These are phyloP conservation scores for Bruguiera parviflora DNA, from an alignment of 345 rosid species.

Conservation along the genomic window DNA sequence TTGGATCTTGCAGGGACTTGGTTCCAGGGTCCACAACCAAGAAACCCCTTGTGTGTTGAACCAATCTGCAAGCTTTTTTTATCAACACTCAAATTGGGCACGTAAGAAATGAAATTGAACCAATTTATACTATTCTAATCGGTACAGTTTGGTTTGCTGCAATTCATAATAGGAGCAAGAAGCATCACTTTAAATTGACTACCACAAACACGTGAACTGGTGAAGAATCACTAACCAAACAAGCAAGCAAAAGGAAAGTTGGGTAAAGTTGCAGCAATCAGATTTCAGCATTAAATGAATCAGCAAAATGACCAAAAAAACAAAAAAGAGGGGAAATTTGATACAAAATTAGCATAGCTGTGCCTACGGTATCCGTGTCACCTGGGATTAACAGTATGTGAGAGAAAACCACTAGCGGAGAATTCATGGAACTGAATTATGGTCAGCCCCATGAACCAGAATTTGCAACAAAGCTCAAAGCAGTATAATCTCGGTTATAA, in stretches of 20 bases:
- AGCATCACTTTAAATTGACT: slow-evolving; percentile 5
- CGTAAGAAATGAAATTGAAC: slow-evolving; percentile 20
- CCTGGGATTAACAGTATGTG: too few relatives aligned
- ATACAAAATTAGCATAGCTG: too few relatives aligned
- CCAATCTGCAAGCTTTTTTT: not conserved
- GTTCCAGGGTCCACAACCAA: slow-evolving; percentile 26
- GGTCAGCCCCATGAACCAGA: slow-evolving; percentile 3
- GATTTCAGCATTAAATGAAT: slow-evolving; percentile 20
- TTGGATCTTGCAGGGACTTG: slow-evolving; percentile 18
- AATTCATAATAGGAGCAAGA: not conserved
- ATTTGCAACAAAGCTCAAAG: not conserved
- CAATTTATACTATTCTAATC: not conserved
- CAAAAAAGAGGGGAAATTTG: not conserved
- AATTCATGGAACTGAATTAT: slow-evolving; percentile 10
- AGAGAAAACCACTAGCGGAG: not conserved
- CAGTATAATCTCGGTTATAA: not conserved
- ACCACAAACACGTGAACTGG: slow-evolving; percentile 15
- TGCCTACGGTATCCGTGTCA: too few relatives aligned
- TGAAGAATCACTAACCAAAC: not conserved
- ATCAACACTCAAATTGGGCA: slow-evolving; percentile 10
- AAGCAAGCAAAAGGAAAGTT: not conserved
- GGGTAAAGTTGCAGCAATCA: slow-evolving; percentile 13
- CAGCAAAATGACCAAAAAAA: not conserved
- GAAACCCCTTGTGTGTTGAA: not conserved
- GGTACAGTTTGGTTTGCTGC: not conserved